Evolutionary conservation across 2,329 filamentous ascomycete species (phyloP).

Genomic region (Phialemoniopsis sp.): DNA sequence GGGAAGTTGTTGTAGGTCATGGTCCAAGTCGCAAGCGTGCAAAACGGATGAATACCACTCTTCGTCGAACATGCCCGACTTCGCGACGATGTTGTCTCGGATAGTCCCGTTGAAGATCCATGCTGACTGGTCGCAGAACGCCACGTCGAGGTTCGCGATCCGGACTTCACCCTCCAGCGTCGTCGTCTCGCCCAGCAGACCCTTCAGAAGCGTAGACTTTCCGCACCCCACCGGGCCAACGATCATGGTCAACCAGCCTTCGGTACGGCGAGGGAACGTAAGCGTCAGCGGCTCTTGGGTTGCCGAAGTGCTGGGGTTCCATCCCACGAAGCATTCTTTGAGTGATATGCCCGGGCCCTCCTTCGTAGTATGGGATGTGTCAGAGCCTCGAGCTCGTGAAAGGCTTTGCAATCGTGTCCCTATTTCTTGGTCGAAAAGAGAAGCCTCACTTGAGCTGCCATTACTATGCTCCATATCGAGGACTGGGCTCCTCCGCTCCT

Average conservation of each 20-base stretch:
- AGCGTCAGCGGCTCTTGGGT: too few relatives aligned
- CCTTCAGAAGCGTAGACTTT: slow-evolving; percentile 33
- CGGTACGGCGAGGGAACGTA: background rate
- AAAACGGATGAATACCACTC: slow-evolving; percentile 20
- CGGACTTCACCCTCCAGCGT: slow-evolving; percentile 18
- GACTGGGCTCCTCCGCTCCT: too few relatives aligned
- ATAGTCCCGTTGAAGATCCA: slow-evolving; percentile 37
- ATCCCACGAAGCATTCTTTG: slow-evolving; percentile 1
- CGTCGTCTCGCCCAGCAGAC: slow-evolving; percentile 29
- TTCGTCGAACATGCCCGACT: slow-evolving; percentile 14
- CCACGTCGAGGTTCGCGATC: slow-evolving; percentile 18
- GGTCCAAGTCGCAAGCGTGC: slow-evolving; percentile 17
- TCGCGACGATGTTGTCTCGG: slow-evolving; percentile 31
- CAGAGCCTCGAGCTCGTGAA: too few relatives aligned
- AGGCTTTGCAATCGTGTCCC: too few relatives aligned
- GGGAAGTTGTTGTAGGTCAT: slow-evolving; percentile 17
- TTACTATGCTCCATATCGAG: too few relatives aligned
- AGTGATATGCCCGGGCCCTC: too few relatives aligned
- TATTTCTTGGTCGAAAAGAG: too few relatives aligned
- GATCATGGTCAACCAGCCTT: slow-evolving; percentile 25
- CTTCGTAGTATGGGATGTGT: too few relatives aligned
- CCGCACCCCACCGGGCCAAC: slow-evolving; percentile 38
- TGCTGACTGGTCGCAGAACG: slow-evolving; percentile 37
- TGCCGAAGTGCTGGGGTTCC: slow-evolving; percentile 2
- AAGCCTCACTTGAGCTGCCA: too few relatives aligned